phyloP scores from a whole-genome alignment of 164 flowering plant genomes.

The Dillenia suffruticosa region DNA sequence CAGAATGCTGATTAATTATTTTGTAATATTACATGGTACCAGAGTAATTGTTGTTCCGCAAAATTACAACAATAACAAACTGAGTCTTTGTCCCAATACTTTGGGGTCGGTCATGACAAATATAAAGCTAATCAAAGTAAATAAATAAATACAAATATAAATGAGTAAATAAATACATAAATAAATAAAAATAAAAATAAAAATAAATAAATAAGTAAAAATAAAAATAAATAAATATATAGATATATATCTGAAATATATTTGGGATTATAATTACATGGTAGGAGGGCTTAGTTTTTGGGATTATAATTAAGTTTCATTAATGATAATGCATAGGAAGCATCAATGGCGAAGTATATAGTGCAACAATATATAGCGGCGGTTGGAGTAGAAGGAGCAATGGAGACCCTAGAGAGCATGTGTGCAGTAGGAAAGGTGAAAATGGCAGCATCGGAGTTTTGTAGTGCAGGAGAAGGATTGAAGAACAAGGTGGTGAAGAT shows the following conservation, averaged over 20 bases:
- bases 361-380: conserved; percentile 90
- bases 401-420: conserved; percentile 64
- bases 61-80: too few relatives aligned
- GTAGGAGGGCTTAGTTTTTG: too few relatives aligned
- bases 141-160: background rate
- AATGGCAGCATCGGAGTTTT: conserved; percentile 60
- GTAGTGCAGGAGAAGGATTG: conserved; percentile 31
- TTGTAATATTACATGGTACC: too few relatives aligned
- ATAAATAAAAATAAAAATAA: too few relatives aligned
- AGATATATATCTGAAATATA: background rate
- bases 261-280: background rate
- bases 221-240: background rate
- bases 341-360: conserved; percentile 84
- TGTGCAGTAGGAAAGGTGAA: conserved; percentile 90
- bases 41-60: too few relatives aligned
- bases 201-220: too few relatives aligned
- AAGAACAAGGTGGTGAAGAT: conserved; percentile 32
- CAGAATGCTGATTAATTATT: too few relatives aligned
- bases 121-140: too few relatives aligned
- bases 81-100: too few relatives aligned
- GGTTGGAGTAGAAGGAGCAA: conserved; percentile 65
- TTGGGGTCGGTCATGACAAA: too few relatives aligned
- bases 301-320: too few relatives aligned
- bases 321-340: conserved; percentile 37
- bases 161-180: too few relatives aligned